Evolutionary conservation across 1,284 basidiomycete species (phyloP), one percentile per base, ranked within the genome.

Genomic region (Leccinum angustisporum): DNA sequence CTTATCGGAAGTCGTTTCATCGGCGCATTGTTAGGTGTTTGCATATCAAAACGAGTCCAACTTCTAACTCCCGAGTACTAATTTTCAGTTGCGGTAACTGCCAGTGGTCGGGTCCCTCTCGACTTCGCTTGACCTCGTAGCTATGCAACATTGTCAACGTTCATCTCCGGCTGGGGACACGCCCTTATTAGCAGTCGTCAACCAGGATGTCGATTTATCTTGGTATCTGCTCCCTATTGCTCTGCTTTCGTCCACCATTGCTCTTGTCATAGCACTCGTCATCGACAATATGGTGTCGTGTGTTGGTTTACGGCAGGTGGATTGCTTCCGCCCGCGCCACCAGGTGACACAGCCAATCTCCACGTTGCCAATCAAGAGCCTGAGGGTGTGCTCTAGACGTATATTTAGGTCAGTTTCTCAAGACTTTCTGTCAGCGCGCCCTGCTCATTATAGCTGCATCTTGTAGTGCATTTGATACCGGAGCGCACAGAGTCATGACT

Each of bases 171-270:
- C 82, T 43, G 87, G 85, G 68, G 76, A 76, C 61, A 82, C 77
- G 2, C 78, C 80, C 11, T n/a, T n/a, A n/a, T n/a, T n/a, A n/a
- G n/a, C n/a, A n/a, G n/a, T n/a, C n/a, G 74, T 83, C 16, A 80
- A 80, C 64, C 68, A 76, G 3, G 74, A 81, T 2, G 74, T 83
- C 11, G 66, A 70, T 36, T 11, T 88, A 58, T 83, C 82, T n/a
- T 88, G 86, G 87, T 82, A 83, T 56, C 83, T 83, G 64, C 73
- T 89, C 18, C 83, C 84, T n/a, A 77, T 86, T 46, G 70, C 88
- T n/a, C 75, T 88, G 18, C 79, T 85, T 18, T 81, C 81, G 0
- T 81, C 82, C 5, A 68, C 79, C 5, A 73, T 88, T 54, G 79
- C 81, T 54, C 76, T 86, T 14, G 76, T 65, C 0, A 82, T 84